Evolutionary conservation across 768 basidiomycete genomes (phyloP).

Genomic region (Russula abietina): DNA sequence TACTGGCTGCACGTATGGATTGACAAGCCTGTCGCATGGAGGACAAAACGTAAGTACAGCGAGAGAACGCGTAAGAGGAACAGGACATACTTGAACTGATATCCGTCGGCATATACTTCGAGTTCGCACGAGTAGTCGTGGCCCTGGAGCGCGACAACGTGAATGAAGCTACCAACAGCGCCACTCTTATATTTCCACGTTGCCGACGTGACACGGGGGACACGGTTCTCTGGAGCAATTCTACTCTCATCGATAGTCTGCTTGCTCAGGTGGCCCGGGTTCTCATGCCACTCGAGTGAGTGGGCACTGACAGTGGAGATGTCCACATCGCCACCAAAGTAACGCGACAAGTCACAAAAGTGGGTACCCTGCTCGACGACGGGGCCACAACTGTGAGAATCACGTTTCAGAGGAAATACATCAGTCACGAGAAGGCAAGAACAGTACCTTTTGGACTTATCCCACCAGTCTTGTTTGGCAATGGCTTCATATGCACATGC

Average conservation of each 20-base stretch:
- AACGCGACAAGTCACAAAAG: conserved; percentile 94
- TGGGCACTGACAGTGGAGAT: conserved; percentile 74
- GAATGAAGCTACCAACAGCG: conserved; percentile 88
- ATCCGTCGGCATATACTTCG: conserved; percentile 92
- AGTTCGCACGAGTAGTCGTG: conserved; percentile 91
- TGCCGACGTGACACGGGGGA: conserved; percentile 89
- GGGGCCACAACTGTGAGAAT: conserved; percentile 56
- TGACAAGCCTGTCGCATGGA: conserved; percentile 54
- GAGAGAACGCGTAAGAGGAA: conserved; percentile 4
- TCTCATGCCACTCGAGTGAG: conserved; percentile 89
- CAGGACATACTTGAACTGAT: conserved; percentile 62
- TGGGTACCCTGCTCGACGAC: conserved; percentile 92
- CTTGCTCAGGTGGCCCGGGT: conserved; percentile 77
- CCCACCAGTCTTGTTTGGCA: conserved; percentile 87
- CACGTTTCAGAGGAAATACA: not conserved
- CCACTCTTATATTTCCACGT: conserved; percentile 97
- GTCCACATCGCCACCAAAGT: conserved; percentile 95
- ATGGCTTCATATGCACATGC: conserved; percentile 81
- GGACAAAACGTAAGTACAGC: conserved; percentile 10
- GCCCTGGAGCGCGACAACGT: conserved; percentile 88
- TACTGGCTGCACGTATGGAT: conserved; percentile 90
- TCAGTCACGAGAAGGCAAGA: not conserved
- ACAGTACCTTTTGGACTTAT: conserved; percentile 77
- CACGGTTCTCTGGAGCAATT: conserved; percentile 82
- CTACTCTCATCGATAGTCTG: conserved; percentile 77